A percentile compares a stretch with the other conserved stretches of the same genome.
phyloP scores from a whole-genome alignment of 495 filamentous ascomycete species.

The Penicillium manginii region DNA sequence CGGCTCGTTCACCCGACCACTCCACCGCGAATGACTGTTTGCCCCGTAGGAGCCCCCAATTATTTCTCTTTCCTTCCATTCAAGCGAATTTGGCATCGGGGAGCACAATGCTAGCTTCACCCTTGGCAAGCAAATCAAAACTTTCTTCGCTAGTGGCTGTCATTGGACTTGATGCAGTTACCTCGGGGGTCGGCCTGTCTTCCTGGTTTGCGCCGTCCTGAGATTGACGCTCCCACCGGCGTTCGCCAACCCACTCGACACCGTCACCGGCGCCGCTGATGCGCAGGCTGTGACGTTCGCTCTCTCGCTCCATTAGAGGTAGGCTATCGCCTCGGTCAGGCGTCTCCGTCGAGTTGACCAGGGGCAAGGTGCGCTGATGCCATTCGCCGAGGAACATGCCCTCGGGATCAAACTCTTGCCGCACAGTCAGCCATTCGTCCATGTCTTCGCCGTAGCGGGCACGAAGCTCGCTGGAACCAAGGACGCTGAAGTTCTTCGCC shows the following conservation, averaged over 20 bases:
- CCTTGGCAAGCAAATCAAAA: constrained; percentile 58
- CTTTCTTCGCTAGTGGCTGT: constrained; percentile 62
- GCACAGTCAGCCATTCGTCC: constrained; percentile 65
- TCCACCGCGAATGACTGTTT: constrained; percentile 2
- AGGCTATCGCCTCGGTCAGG: constrained; percentile 22
- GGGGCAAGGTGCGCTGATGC: constrained; percentile 75
- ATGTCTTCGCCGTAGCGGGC: constrained; percentile 59
- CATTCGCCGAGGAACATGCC: constrained; percentile 93
- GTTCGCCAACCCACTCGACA: constrained; percentile 59
- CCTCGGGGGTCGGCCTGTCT: constrained; percentile 21
- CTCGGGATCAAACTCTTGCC: constrained; percentile 78
- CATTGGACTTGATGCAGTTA: constrained; percentile 33
- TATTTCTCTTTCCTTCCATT: constrained; percentile 4
- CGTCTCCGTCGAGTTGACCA: constrained; percentile 22
- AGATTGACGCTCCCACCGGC: constrained; percentile 28
- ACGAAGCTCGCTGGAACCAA: constrained; percentile 50
- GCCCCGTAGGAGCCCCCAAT: not conserved
- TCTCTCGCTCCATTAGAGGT: constrained; percentile 52
- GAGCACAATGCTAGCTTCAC: constrained; percentile 52
- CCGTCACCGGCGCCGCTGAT: constrained; percentile 50
- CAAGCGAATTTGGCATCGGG: constrained; percentile 28
- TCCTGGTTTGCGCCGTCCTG: constrained; percentile 14
- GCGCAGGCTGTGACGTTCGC: constrained; percentile 32
- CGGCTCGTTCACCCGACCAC: constrained; percentile 15
- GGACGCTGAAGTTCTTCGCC: constrained; percentile 87